Evolutionary conservation across 2,329 filamentous ascomycete species (phyloP).

Genomic region (Calonectria pauciramosa): DNA sequence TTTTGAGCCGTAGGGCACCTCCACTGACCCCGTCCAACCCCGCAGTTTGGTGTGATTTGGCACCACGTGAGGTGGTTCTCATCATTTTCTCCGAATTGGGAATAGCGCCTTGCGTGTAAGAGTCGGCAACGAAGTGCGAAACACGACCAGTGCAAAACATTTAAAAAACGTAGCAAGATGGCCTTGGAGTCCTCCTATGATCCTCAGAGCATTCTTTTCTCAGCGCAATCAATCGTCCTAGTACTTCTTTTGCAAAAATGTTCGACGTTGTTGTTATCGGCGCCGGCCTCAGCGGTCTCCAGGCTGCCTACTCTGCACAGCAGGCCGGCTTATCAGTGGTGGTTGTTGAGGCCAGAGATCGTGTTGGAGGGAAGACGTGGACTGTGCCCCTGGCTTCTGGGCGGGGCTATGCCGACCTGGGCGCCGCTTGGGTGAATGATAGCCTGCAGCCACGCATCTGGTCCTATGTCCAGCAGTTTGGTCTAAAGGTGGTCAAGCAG

Average conservation of each 20-base stretch:
- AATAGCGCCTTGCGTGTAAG: not conserved
- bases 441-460: constrained; percentile 63
- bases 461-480: constrained; percentile 55
- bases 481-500: constrained; percentile 60
- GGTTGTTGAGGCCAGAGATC: constrained; percentile 63
- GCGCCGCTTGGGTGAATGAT: constrained; percentile 73
- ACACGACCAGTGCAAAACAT: not conserved
- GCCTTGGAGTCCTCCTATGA: not conserved
- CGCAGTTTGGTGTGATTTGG: not conserved
- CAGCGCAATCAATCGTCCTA: not conserved
- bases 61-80: constrained; percentile 4
- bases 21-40: not conserved
- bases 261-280: constrained; percentile 58
- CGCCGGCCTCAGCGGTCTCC: constrained; percentile 57
- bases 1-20: not conserved
- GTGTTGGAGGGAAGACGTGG: constrained; percentile 67
- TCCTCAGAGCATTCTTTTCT: not conserved
- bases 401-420: constrained; percentile 61
- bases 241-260: constrained; percentile 8
- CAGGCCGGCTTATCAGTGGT: constrained; percentile 54
- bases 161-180: constrained; percentile 5
- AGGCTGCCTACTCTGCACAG: constrained; percentile 52
- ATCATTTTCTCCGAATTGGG: not conserved
- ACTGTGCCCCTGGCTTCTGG: constrained; percentile 50
- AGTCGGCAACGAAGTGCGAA: not conserved